A percentile compares a stretch with the other conserved stretches of the same genome.
These are phyloP conservation scores for Malassezia globosa DNA, from an alignment of 1,284 basidiomycete genomes.

Conservation along the genomic window DNA sequence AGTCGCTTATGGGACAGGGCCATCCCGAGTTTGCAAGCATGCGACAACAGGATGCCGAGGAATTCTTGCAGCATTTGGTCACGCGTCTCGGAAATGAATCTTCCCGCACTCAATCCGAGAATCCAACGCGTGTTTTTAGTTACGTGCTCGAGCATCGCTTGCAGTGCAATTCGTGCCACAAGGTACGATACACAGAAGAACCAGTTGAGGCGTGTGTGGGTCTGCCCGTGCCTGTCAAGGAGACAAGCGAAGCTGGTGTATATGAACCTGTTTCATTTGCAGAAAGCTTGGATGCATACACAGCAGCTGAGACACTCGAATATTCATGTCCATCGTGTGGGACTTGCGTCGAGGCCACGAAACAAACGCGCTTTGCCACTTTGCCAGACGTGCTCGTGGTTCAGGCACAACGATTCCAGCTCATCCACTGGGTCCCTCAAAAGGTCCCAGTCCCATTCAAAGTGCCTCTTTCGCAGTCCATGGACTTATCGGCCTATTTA, in stretches of 20 bases:
- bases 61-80: conserved; percentile 77
- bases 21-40: conserved; percentile 93
- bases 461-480: conserved; percentile 56
- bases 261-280: conserved; percentile 63
- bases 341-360: conserved; percentile 58
- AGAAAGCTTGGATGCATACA: conserved; percentile 60
- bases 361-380: conserved; percentile 64
- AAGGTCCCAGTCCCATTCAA: conserved; percentile 83
- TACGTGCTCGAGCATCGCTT: conserved; percentile 60
- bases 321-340: conserved; percentile 58
- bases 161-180: conserved; percentile 62
- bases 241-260: neutral
- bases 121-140: conserved; percentile 63
- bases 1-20: conserved; percentile 76
- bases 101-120: conserved; percentile 18
- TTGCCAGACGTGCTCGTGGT: conserved; percentile 81
- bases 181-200: conserved; percentile 81
- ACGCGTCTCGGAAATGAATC: conserved; percentile 55
- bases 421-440: conserved; percentile 91
- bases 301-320: conserved; percentile 61
- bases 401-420: conserved; percentile 87
- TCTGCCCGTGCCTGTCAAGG: conserved; percentile 58
- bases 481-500: conserved; percentile 58
- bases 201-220: conserved; percentile 62
- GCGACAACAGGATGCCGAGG: conserved; percentile 92